Percentiles rank a stretch among this genome's conserved stretches.
Conservation (phyloP, 306 rosid species). For the Quercus alba region DNA sequence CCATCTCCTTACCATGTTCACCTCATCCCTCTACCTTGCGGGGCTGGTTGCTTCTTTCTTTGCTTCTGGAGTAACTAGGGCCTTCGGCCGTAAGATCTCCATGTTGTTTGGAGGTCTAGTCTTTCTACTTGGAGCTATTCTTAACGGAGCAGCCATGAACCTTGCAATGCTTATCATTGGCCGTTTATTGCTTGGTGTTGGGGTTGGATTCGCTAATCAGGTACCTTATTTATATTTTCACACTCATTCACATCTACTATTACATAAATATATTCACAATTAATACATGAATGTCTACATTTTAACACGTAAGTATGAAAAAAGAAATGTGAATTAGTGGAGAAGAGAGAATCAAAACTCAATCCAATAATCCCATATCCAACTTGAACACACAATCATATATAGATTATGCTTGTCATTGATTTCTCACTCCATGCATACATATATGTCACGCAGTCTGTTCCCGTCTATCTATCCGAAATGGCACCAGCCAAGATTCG, state of each 20-base stretch:
- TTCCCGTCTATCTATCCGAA: slow-evolving; percentile 44
- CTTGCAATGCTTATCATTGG: slow-evolving; percentile 31
- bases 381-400: too few species aligned
- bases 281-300: too few species aligned
- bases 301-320: too few species aligned
- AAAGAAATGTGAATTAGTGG: too few species aligned
- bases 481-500: slow-evolving; percentile 43
- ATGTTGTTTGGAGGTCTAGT: slow-evolving; percentile 28
- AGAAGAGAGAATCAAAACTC: too few species aligned
- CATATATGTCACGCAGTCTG: slow-evolving; percentile 20
- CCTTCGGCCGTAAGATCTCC: slow-evolving; percentile 31
- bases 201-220: slow-evolving; percentile 45
- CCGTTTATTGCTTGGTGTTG: slow-evolving; percentile 34
- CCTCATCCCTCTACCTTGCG: slow-evolving; percentile 48
- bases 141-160: slow-evolving; percentile 15
- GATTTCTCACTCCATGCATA: too few species aligned
- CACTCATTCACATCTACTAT: too few species aligned
- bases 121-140: slow-evolving; percentile 27
- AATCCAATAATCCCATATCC: too few species aligned
- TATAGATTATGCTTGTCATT: too few species aligned
- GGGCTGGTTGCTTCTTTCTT: slow-evolving; percentile 36
- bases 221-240: not conserved
- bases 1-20: slow-evolving; percentile 26
- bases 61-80: slow-evolving; percentile 36
- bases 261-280: too few species aligned